Percentiles rank a stretch among this genome's conserved stretches.
Conservation (phyloP, 495 filamentous ascomycete genomes). For the Penicillium psychrofluorescens region DNA sequence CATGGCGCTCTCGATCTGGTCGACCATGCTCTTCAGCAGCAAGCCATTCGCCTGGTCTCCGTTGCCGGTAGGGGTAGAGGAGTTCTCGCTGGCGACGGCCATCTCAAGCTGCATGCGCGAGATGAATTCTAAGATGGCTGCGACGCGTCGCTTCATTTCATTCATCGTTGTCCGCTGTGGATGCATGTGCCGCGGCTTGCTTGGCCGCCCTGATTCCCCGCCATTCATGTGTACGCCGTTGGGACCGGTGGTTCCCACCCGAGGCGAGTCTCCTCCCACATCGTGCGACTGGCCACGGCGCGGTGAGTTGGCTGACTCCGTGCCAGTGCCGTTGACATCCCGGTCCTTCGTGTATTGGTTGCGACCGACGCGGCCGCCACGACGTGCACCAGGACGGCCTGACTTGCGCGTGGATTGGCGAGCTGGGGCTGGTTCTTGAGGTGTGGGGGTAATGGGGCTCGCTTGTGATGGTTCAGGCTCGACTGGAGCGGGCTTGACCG, state of each 20-base stretch:
- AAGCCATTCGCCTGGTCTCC: constrained; percentile 29
- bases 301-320: constrained; percentile 44
- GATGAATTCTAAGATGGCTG: constrained; percentile 83
- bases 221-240: constrained; percentile 35
- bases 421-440: constrained; percentile 32
- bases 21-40: constrained; percentile 26
- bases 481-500: constrained; percentile 28
- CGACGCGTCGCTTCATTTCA: constrained; percentile 83
- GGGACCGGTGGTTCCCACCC: constrained; percentile 22
- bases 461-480: constrained; percentile 39
- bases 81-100: constrained; percentile 46
- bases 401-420: constrained; percentile 57
- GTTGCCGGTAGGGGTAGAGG: constrained; percentile 29
- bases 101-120: constrained; percentile 85
- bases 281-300: constrained; percentile 63
- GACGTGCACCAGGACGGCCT: constrained; percentile 53
- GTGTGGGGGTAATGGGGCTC: constrained; percentile 47
- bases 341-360: constrained; percentile 83
- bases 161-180: constrained; percentile 66
- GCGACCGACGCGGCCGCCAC: constrained; percentile 64
- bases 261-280: constrained; percentile 35
- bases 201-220: constrained; percentile 42
- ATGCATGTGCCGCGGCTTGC: constrained; percentile 51
- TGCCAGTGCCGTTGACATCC: constrained; percentile 53
- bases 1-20: constrained; percentile 26